Base-by-base conservation (phyloP, 1,284 basidiomycete genomes). In the Cryptococcus sp. region DNA sequence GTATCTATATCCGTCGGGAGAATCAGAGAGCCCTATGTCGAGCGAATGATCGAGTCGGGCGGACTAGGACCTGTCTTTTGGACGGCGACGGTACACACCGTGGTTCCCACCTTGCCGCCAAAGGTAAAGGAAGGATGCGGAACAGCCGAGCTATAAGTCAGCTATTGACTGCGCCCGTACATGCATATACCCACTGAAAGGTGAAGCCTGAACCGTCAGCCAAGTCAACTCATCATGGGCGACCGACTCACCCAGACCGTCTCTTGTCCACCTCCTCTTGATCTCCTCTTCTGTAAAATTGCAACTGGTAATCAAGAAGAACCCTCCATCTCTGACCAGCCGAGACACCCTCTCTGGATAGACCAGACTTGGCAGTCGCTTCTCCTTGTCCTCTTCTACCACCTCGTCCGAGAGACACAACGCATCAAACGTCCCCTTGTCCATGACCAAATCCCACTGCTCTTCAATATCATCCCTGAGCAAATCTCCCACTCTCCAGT, bases 241-340 rank as follows among this genome's bases (percentile, higher is more conserved):
- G 18, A 25, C 18, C 11, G 1, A 57, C 59, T 51, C 48, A 65
- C 68, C 66, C n/a, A 68, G 48, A 19, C 59, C 66, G 2, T 58
- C 55, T 41, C 49, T 57, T 3, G 59, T 62, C 53, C 61, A 74
- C 25, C 66, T 58, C 45, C 48, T 45, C 55, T 65, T 70, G 45
- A 71, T 61, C 56, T 74, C 72, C 47, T 71, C 66, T 47, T 73
- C 72, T 1, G 72, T 74, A 38, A 74, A 74, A 52, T 74, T 74
- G 52, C 72, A 74, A 45, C 69, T 71, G n/a, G 72, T 74, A 47
- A 74, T 74, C 46, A 74, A 62, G 54, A 74, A 73, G 59, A 58
- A 72, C 5, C 71, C 72, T 19, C 65, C 68, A 0, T 55, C 44
- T 34, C 57, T 61, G 22, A 74, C 70, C 22, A 74, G 52, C 45